Percentiles rank a stretch among this genome's conserved stretches.
Evolutionary conservation across 208 protist species (phyloP).

Genomic region (Histomonas meleagridis): DNA sequence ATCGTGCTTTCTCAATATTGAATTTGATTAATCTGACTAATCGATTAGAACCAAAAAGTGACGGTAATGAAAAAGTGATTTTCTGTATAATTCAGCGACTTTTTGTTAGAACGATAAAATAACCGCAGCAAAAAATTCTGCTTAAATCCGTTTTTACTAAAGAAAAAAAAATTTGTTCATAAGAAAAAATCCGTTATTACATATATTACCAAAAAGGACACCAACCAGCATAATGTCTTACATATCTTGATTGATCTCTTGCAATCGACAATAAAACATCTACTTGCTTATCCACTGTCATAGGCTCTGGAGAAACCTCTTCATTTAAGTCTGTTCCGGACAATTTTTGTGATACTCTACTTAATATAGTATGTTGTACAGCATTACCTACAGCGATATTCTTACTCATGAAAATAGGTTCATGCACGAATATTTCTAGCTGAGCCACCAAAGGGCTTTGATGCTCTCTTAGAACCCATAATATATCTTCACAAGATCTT

Average conservation of each 20-base stretch:
- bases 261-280: not conserved
- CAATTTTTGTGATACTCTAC: not conserved
- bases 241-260: not conserved
- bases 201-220: conserved; percentile 33
- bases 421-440: not conserved
- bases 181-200: no score
- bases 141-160: no score
- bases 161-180: no score
- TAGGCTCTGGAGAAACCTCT: not conserved
- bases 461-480: conserved; percentile 71
- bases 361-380: not conserved
- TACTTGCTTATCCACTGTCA: not conserved
- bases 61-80: no score
- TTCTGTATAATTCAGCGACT: no score
- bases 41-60: no score
- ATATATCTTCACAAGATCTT: conserved; percentile 63
- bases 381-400: not conserved
- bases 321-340: not conserved
- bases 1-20: no score
- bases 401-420: not conserved
- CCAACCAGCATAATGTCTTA: not conserved
- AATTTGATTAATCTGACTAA: no score
- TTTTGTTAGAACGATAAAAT: no score
- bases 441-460: not conserved
- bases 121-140: no score